Base-by-base conservation (phyloP, 257 asterid genomes). In the Schizonepeta tenuifolia region DNA sequence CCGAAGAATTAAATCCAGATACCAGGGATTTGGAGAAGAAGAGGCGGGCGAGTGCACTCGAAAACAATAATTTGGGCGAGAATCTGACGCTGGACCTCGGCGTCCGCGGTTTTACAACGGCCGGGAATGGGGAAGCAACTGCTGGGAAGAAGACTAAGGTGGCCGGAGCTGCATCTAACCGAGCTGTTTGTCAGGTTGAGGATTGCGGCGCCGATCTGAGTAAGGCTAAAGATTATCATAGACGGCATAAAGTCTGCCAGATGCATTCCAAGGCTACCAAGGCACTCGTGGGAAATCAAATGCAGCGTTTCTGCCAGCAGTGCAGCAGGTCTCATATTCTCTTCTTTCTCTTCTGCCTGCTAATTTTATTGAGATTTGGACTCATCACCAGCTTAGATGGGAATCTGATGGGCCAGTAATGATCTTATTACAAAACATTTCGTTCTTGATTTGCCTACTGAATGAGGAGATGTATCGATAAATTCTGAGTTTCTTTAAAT, bases 281-380 rank as follows among this genome's bases (percentile, higher is more conserved):
- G 69, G 96, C 96, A 7, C 89, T 87, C 41, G 87, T 89, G 4
- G 90, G 81, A 18, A 87, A 85, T 72, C 80, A 83, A 74, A 84
- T 91, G 96, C 97, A 89, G 82, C 88, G 96, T 0, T 91, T 89
- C 76, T 89, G 96, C 81, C 95, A 89, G 83, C 96, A 89, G 88
- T 91, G 97, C 78, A 91, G 96, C 83, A 87, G 97, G 96, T 90
- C 58, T 67, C n/a, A n/a, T n/a, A 67, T 75, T 58, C 15, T 65
- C 69, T 26, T 65, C 40, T 44, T 63, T 31, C 40, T 41, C 66
- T 15, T 54, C n/a, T 58, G 36, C 56, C 67, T 74, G 14, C 14
- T 44, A 7, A 18, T 24, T 49, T 68, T 36, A 2, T 35, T 10
- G 33, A 22, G 11, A 28, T 20, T 35, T 46, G 35, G 41, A 26